Evolutionary conservation across 495 filamentous ascomycete species (phyloP), one percentile per base, ranked within the genome.

Genomic region (Friedmanniomyces simplex): DNA sequence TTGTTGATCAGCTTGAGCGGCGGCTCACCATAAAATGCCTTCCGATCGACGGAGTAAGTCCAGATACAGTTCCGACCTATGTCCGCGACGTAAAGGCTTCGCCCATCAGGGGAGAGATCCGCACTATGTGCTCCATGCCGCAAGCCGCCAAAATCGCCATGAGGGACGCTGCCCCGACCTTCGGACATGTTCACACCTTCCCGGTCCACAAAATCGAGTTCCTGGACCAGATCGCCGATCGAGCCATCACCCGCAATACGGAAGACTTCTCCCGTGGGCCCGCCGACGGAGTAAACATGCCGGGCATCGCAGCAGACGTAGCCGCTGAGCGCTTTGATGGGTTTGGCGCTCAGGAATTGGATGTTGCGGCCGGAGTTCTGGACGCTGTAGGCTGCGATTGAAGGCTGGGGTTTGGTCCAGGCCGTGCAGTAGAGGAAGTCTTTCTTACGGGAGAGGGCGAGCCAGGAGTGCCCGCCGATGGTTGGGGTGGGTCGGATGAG

Each of bases 71-170:
- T 63, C 24, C 60, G 60, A 8, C 60, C 60, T 13, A 63, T 63
- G 28, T 63, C 60, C 11, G 60, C 60, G n/a, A 63, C 52, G 32
- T 59, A 63, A 18, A 63, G 36, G 26, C 50, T 55, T 5, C 56
- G n/a, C 2, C 60, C 60, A 34, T 63, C 60, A 12, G 60, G 60
- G 6, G 20, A 32, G 20, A 57, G 50, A 28, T 69, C 65, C 24
- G 60, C 67, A 6, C 52, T 56, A 16, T 58, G 58, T 26, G 64
- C 61, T 34, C 67, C 66, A 26, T 67, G 68, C 20, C 66, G 54
- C 0, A 69, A 57, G 4, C 63, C 65, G 48, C 62, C 63, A 32
- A 64, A 64, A 41, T 55, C 48, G 11, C 60, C 65, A 34, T 66
- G 60, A 13, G 59, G 55, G 32, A 58, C 54, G 7, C 34, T 36